Evolutionary conservation across 148 eudicot genomes (phyloP), one percentile per base, ranked within the genome.

Genomic region (Vaccinium darrowii): DNA sequence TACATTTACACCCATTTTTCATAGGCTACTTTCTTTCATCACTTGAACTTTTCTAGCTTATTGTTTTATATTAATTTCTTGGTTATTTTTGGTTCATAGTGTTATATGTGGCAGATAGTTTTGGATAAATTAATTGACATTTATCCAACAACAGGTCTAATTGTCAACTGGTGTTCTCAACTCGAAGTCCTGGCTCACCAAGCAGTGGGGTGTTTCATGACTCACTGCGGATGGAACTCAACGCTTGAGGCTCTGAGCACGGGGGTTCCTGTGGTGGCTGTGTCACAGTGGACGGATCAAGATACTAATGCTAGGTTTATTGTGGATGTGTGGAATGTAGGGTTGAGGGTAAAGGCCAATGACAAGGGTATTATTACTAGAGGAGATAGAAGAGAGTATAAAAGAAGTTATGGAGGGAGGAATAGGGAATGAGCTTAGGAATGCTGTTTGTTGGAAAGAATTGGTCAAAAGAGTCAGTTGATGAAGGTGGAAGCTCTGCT

Each of bases 161-260:
- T 91, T 19, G 92, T 91, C 65, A 89, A 79, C 11, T 93, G 95
- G 92, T 86, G 90, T 47, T 87, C 88, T 12, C 95, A 91, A 30
- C 76, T 91, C 12, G 78, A 83, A 11, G 93, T 91, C 25, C 54
- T 91, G 52, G 81, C 84, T n/a, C 90, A 90, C 43, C 71, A 19
- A 3, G 85, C 94, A 0, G 43, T 89, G 3, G 93, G 92, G 12
- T 88, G 92, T 30, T 91, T 91, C 57, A 11, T 90, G 51, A 87
- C 90, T 25, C 94, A 92, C 27, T 87, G 93, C 67, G 93, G 93
- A 2, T 92, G 94, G 94, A 92, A 92, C 86, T 92, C 93, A 51
- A 89, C 92, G 0, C 56, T 91, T 1, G 94, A 92, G 54, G 91
- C 89, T 25, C 81, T 92, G 79, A 84, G 89, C 27, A 60, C 86